phyloP scores from a whole-genome alignment of 2,329 filamentous ascomycete genomes.

The Fusarium sp. region DNA sequence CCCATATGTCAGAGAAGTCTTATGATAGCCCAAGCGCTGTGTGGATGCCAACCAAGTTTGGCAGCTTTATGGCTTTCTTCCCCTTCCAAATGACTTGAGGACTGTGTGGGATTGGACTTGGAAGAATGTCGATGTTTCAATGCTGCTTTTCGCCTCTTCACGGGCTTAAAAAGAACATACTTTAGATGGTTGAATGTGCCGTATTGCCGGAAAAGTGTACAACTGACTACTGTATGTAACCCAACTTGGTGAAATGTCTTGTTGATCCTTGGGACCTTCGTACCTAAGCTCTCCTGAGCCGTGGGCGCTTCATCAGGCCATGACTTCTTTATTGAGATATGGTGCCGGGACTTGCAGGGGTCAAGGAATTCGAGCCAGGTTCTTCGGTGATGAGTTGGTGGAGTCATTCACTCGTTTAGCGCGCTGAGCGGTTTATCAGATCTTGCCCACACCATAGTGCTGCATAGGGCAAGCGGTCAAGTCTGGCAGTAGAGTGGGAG shows the following conservation, averaged over 20 bases:
- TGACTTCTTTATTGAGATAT: background rate
- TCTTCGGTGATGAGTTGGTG: background rate
- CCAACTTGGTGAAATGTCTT: background rate
- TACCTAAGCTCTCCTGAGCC: background rate
- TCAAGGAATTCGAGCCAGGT: background rate
- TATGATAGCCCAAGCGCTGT: too few relatives aligned
- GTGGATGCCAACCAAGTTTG: too few relatives aligned
- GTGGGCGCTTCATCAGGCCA: conserved; percentile 10
- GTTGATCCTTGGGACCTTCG: background rate
- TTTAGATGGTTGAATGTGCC: too few relatives aligned
- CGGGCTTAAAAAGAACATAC: too few relatives aligned
- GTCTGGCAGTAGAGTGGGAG: background rate
- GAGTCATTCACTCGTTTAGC: background rate
- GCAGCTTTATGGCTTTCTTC: too few relatives aligned
- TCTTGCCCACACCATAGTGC: conserved; percentile 11
- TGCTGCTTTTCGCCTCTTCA: too few relatives aligned
- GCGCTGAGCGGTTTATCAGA: conserved; percentile 42
- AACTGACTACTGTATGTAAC: background rate
- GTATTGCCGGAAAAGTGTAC: background rate
- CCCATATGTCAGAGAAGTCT: too few relatives aligned
- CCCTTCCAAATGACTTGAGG: too few relatives aligned
- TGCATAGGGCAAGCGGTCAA: conserved; percentile 17
- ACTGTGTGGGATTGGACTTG: too few relatives aligned
- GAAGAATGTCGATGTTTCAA: too few relatives aligned
- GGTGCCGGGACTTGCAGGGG: conserved; percentile 5